Evolutionary conservation across 1,284 basidiomycete species (phyloP), one percentile per base, ranked within the genome.

Genomic region (Rhodotorula sp.): DNA sequence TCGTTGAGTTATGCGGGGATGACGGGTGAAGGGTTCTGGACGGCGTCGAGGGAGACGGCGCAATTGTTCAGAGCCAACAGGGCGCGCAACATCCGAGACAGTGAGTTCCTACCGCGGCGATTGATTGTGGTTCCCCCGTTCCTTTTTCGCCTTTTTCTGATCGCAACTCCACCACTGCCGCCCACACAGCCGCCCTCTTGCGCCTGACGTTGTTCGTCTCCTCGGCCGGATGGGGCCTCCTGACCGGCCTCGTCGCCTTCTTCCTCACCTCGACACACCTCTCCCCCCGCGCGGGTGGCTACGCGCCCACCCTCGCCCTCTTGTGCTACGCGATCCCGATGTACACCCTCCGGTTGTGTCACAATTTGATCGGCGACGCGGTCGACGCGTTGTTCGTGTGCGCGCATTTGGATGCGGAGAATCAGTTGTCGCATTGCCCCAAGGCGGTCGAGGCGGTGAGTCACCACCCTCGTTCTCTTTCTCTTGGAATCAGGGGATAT

Each of bases 191-290:
- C 37, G 62, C 69, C 17, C 71, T 75, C 66, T 58, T 97, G 45
- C 84, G 95, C 53, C 76, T 89, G 48, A 76, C 91, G n/a, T 88
- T 91, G 6, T 48, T 91, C 63, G 78, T 91, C 1, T 83, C 92
- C 24, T 93, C 87, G 79, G 62, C 85, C 56, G 90, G 91, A 78
- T 95, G 91, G 87, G 83, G 86, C 66, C 61, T 89, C 53, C 71
- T 80, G 20, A 71, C 74, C 26, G 76, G 80, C 62, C 71, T 79
- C 56, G 76, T 64, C 49, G 69, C 70, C n/a, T 70, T 66, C 62
- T 59, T 77, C 12, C 75, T 87, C 45, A 78, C 82, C 0, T 73
- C 72, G 14, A 59, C 57, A 3, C 59, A 67, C 29, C 48, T 66
- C 20, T 26, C 49, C 22, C 67, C 56, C 20, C 12, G 15, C 14